These are phyloP conservation scores for Cymodocea nodosa DNA, from an alignment of 116 monocot species.

Conservation along the genomic window DNA sequence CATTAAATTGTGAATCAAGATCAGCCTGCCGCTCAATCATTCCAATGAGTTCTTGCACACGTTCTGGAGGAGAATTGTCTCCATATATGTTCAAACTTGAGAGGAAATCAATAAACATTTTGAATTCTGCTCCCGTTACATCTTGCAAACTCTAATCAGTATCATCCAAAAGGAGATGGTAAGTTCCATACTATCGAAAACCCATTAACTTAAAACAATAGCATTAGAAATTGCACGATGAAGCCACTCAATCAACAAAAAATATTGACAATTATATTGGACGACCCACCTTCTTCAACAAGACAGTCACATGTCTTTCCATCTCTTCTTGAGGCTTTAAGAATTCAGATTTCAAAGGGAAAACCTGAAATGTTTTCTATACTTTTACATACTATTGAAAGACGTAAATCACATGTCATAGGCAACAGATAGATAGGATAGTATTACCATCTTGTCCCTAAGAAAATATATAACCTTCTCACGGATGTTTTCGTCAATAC, in stretches of 20 bases:
- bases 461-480: conserved; percentile 88
- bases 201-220: neutral
- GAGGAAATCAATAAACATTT: conserved; percentile 92
- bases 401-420: no score
- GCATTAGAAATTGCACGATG: neutral
- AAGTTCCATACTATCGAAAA: neutral
- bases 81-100: conserved; percentile 87
- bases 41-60: conserved; percentile 78
- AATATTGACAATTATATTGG: no score
- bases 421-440: neutral
- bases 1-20: conserved; percentile 87
- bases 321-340: conserved; percentile 91
- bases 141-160: conserved; percentile 73
- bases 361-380: conserved; percentile 38
- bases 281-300: conserved; percentile 72
- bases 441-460: conserved; percentile 66
- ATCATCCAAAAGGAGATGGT: neutral
- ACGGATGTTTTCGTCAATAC: conserved; percentile 63
- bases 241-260: no score
- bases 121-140: conserved; percentile 94
- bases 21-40: conserved; percentile 97
- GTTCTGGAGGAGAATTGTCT: conserved; percentile 55
- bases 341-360: conserved; percentile 87
- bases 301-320: conserved; percentile 85
- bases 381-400: neutral